These are phyloP conservation scores for Ogataea henricii DNA, from an alignment of 805 yeast genomes.

Conservation along the genomic window DNA sequence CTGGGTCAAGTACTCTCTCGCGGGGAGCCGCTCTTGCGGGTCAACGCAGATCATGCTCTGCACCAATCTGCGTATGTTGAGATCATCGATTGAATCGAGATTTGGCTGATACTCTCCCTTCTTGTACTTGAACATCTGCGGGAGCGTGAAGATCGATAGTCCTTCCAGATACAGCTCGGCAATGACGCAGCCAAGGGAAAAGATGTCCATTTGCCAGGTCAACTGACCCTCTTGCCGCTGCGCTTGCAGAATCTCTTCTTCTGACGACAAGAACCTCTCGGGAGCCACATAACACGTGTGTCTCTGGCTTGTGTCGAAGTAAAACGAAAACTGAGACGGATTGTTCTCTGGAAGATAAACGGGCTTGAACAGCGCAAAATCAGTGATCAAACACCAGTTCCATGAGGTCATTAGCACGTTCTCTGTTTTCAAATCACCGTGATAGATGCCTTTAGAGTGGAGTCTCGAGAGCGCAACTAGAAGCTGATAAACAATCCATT, in stretches of 20 bases:
- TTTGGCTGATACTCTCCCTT: slow-evolving; percentile 68
- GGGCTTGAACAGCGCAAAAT: slow-evolving; percentile 87
- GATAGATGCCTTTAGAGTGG: slow-evolving; percentile 64
- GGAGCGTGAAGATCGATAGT: slow-evolving; percentile 77
- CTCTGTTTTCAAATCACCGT: slow-evolving; percentile 93
- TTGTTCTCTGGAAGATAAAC: slow-evolving; percentile 85
- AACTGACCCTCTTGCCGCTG: slow-evolving; percentile 33
- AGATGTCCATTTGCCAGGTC: slow-evolving; percentile 75
- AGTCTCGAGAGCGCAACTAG: slow-evolving; percentile 61
- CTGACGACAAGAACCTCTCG: slow-evolving; percentile 65
- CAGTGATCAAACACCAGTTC: slow-evolving; percentile 83
- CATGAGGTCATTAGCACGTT: slow-evolving; percentile 84
- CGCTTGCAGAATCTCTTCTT: slow-evolving; percentile 23
- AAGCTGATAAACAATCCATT: slow-evolving; percentile 83
- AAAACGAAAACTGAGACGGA: slow-evolving; percentile 89
- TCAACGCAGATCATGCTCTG: slow-evolving; percentile 62
- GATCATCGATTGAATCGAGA: slow-evolving; percentile 55
- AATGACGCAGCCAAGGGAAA: slow-evolving; percentile 82
- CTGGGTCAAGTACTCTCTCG: slow-evolving; percentile 51
- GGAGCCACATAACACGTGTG: slow-evolving; percentile 93
- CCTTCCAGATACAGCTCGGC: slow-evolving; percentile 91
- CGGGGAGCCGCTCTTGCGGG: slow-evolving; percentile 60
- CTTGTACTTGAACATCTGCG: slow-evolving; percentile 84
- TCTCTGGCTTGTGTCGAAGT: slow-evolving; percentile 86
- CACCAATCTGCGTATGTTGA: slow-evolving; percentile 54